Conservation (phyloP, 495 filamentous ascomycete species). For the Pseudotulostoma volvatum region DNA sequence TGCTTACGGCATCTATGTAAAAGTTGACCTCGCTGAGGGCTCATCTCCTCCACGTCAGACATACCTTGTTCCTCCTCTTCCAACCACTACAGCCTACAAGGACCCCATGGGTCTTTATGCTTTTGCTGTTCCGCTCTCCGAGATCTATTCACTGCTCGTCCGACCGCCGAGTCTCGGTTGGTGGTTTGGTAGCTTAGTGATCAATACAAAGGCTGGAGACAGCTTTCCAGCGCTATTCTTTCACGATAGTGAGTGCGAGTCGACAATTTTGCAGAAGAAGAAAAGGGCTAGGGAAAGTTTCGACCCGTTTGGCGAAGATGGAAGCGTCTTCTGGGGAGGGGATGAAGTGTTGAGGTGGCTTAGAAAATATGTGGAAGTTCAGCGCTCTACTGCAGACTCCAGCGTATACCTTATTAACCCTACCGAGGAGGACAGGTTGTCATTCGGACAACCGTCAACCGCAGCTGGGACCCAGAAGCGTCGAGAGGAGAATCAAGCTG, state of each 20-base stretch:
- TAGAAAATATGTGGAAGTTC: slow-evolving; percentile 62
- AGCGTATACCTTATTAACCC: slow-evolving; percentile 88
- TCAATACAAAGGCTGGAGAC: slow-evolving; percentile 79
- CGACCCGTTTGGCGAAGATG: slow-evolving; percentile 74
- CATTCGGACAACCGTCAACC: slow-evolving; percentile 45
- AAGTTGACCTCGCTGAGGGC: slow-evolving; percentile 75
- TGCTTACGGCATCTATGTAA: slow-evolving; percentile 76
- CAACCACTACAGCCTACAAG: slow-evolving; percentile 51
- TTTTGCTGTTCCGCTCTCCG: slow-evolving; percentile 77
- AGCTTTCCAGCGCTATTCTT: slow-evolving; percentile 93
- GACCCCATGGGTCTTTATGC: slow-evolving; percentile 71
- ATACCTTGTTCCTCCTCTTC: slow-evolving; percentile 83
- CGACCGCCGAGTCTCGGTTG: slow-evolving; percentile 87
- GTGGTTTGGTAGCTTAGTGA: slow-evolving; percentile 93
- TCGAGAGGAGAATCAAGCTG: slow-evolving; percentile 16
- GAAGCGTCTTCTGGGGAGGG: slow-evolving; percentile 89
- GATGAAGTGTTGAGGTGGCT: slow-evolving; percentile 92
- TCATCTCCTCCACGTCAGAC: slow-evolving; percentile 68
- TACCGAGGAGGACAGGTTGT: slow-evolving; percentile 60
- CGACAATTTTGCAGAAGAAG: slow-evolving; percentile 86
- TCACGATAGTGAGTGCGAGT: slow-evolving; percentile 91
- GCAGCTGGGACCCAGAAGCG: slow-evolving; percentile 18
- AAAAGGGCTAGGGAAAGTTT: slow-evolving; percentile 66
- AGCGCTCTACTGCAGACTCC: slow-evolving; percentile 67
- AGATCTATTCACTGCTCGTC: slow-evolving; percentile 80